Base-by-base conservation (phyloP, 805 yeast species). In the Yarrowia sp. region DNA sequence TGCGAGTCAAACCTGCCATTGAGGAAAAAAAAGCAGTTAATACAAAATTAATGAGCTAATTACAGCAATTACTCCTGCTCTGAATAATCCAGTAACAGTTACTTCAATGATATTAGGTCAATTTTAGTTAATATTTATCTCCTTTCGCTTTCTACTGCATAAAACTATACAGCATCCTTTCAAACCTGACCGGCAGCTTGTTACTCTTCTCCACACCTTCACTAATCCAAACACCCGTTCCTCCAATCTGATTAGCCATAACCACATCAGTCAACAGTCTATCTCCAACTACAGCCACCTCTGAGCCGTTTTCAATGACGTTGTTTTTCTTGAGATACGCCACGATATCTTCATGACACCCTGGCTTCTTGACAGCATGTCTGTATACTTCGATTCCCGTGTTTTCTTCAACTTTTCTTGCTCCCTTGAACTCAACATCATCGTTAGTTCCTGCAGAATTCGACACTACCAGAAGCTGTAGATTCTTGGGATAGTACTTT, bases 181-280 rank as follows among this genome's bases (percentile, higher is more conserved):
- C 64, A 13, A 58, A 58, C 14, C 64, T 15, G 3, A 58, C 64
- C 1, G 51, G 51, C 15, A 44, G 28, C 51, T 58, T 58, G 64
- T 58, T 58, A 51, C 64, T 58, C 44, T 58, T 58, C 11, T 58
- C 78, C 4, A 92, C 96, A 4, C 98, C 98, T 28, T 86, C 86
- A 61, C 82, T 78, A 1, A 95, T 72, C 97, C 98, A 95, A 3
- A 91, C 80, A 0, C 93, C 89, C 75, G 85, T 84, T 0, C 95
- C 80, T 0, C 96, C 96, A 96, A 93, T 91, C 80, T 86, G 80
- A 71, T 95, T 93, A 17, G 98, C 97, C 96, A 95, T 89, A 62
- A 92, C 76, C 64, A 95, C 83, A 74, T 95, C 99, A 0, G 99
- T 95, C 76, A 92, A 86, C 31, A 95, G 79, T 42, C 99, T 77